Evolutionary conservation across 2,329 filamentous ascomycete genomes (phyloP), one percentile per base, ranked within the genome.

Genomic region (Trichocomaceae sp.): DNA sequence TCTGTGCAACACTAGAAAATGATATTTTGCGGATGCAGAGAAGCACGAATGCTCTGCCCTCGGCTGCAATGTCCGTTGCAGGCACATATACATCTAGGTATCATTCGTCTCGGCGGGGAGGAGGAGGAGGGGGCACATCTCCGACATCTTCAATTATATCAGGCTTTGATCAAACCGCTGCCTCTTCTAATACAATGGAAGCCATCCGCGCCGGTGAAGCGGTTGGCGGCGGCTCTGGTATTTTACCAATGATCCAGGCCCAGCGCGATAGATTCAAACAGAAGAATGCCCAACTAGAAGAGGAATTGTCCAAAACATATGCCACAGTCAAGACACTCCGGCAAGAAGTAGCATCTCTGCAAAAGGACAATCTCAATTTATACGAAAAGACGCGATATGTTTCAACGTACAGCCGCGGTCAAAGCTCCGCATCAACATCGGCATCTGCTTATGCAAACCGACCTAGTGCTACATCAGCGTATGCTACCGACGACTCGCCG

Each of bases 301-400:
- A 87, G 57, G 92, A 97, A 66, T 78, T 97, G 9, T 90, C 90
- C 5, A 90, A 95, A 61, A 82, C 83, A 33, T 90, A 97, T 70
- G 81, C 83, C 47, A 87, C 83, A 0, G 84, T 96, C 20, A 92
- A 90, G 19, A 87, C 91, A 35, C 78, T 99, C 47, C 84, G 93
- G 44, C 89, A 95, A 63, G 93, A 99, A 69, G 84, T 97, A 57
- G 86, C 90, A 5, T 89, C 90, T 1, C 77, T 99, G 41, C 95
- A 99, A 67, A 95, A 91, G 69, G 93, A 99, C 72, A 99, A 99
- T 68, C 79, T 99, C 35, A 90, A 87, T 63, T 79, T 99, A 7
- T 99, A 99, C 70, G 93, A 99, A 72, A 99, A 97, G 79, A 96
- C 92, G 17, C 84, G 93, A 62, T 99, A 99, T 69, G 85, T 97